Base-by-base conservation (phyloP, 176 grass and related monocot species). In the Calamus simplicifolius region DNA sequence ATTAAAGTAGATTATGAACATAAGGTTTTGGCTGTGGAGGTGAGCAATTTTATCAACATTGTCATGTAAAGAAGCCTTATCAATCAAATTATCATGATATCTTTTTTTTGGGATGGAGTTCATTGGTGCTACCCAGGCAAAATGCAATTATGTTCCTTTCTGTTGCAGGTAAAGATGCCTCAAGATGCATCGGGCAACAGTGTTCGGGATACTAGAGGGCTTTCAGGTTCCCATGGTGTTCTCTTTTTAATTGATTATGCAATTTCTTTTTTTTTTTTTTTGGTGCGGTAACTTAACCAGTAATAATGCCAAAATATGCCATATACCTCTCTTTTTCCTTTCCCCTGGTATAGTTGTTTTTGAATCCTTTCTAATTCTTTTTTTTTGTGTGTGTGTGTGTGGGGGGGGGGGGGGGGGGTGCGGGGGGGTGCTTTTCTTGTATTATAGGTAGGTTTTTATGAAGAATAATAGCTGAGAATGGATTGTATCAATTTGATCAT, bases 171-270 rank as follows among this genome's bases (percentile, higher is more conserved):
- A 26, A 97, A 85, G n/a, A 90, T 97, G 92, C 92, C 92, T 78
- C 92, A 97, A 83, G 92, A 97, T 82, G 83, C 75, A 59, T 97
- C 92, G 63, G 69, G 75, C n/a, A 80, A 87, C 49, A 73, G 87
- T 1, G 67, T 97, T 80, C 82, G 80, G 64, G 92, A 97, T 70
- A 97, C 81, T 50, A 77, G 83, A 69, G 87, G 92, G 58, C 92
- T 97, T 79, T 97, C 92, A 96, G 92, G 92, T 97, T 72, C 61
- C 3, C 70, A 25, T 12, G 2, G 59, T 19, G 18, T 66, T 29
- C 16, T 66, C 28, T 31, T 5, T 25, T 43, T 8, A 43, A 43
- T 43, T 43, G 35, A 6, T 38, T 30, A 3, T 49, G 60, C 26
- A 58, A 66, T 60, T 66, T 15, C 27, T 25, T 19, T 18, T 29